phyloP scores from a whole-genome alignment of 345 rosid genomes.

The Lagerstroemia speciosa region DNA sequence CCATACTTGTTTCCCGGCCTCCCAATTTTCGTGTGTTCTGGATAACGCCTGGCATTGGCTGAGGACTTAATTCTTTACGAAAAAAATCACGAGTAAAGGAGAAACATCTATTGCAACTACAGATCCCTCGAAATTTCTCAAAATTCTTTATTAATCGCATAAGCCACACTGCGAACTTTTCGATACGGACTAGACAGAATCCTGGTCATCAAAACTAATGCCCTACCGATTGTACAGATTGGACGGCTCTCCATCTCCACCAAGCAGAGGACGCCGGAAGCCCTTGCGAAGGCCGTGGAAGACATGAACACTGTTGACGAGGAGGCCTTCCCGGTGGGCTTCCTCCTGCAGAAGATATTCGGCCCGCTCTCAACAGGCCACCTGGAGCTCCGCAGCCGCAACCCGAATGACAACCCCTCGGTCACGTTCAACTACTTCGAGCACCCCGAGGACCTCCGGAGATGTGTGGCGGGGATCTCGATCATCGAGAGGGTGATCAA shows the following conservation, averaged over 20 bases:
- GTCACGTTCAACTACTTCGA: constrained; percentile 37
- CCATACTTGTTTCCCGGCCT: too few species aligned
- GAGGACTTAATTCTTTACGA: not conserved
- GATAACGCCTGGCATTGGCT: too few species aligned
- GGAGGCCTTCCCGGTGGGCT: constrained; percentile 22
- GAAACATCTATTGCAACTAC: too few species aligned
- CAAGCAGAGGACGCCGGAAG: constrained; percentile 28
- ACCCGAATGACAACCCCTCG: constrained; percentile 26
- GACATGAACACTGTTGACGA: constrained; percentile 11
- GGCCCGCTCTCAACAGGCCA: constrained; percentile 34
- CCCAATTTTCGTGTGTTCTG: too few species aligned
- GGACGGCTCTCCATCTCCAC: constrained; percentile 32
- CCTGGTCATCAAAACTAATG: too few species aligned
- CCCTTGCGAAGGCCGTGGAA: constrained; percentile 19
- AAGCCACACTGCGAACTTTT: too few species aligned
- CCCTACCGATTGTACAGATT: too few species aligned
- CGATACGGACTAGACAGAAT: too few species aligned
- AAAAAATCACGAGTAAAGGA: too few species aligned
- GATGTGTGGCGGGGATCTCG: constrained; percentile 26
- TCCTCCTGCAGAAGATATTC: constrained; percentile 27
- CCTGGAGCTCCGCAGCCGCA: constrained; percentile 19
- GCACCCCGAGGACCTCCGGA: constrained; percentile 30
- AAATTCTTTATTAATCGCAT: too few species aligned
- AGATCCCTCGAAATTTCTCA: too few species aligned
- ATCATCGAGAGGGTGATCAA: constrained; percentile 25